These are phyloP conservation scores for Periglandula ipomoeae DNA, from an alignment of 2,329 filamentous ascomycete species.

Conservation along the genomic window DNA sequence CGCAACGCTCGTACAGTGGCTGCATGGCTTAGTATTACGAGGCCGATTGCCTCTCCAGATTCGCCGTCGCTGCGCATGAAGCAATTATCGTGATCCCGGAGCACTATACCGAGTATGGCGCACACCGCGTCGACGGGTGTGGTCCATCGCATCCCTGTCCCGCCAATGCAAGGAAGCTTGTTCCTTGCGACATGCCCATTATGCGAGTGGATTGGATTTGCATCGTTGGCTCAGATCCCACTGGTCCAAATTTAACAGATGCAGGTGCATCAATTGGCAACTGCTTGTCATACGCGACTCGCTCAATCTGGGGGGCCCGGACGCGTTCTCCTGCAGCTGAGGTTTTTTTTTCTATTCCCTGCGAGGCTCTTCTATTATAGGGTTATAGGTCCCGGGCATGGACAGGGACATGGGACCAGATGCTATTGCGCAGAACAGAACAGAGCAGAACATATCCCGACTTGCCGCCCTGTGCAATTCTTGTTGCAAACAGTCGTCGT, in stretches of 20 bases:
- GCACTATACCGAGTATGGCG: neutral
- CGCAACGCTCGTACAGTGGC: too few relatives aligned
- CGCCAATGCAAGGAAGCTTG: constrained; percentile 7
- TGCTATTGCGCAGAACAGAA: neutral
- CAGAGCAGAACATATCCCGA: too few relatives aligned
- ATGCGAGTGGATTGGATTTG: too few relatives aligned
- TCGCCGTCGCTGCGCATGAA: neutral
- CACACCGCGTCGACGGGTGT: too few relatives aligned
- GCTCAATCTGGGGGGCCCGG: neutral
- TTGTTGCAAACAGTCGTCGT: too few relatives aligned
- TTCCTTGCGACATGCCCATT: constrained; percentile 4
- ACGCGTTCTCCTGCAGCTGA: neutral
- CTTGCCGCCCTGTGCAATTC: too few relatives aligned
- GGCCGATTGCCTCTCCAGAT: too few relatives aligned
- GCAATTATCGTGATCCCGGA: neutral
- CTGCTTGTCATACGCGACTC: constrained; percentile 3
- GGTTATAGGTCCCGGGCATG: neutral
- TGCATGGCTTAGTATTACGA: too few relatives aligned
- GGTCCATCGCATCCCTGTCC: neutral
- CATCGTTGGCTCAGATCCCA: neutral
- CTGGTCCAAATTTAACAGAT: neutral
- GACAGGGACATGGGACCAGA: too few relatives aligned
- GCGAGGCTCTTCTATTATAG: neutral
- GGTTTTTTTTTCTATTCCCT: neutral
- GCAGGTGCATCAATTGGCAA: neutral